A percentile compares a stretch with the other conserved stretches of the same genome.
Conservation (phyloP, 306 rosid species). For the Vicia faba region DNA sequence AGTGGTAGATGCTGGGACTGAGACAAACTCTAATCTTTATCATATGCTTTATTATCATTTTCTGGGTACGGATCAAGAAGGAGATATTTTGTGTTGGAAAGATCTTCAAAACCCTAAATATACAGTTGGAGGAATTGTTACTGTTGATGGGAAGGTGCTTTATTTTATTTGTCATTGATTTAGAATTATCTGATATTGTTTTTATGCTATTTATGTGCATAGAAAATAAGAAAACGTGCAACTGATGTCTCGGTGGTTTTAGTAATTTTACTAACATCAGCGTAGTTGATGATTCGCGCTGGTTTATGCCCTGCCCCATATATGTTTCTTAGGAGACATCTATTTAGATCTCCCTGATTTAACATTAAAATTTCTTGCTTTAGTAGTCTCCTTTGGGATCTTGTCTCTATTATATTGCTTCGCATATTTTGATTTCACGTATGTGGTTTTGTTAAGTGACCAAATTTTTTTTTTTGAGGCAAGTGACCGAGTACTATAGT, state of each 20-base stretch:
- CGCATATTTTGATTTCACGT: conserved; percentile 12
- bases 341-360: conserved; percentile 22
- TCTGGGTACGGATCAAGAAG: conserved; percentile 81
- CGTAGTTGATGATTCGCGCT: conserved; percentile 18
- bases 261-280: conserved; percentile 5
- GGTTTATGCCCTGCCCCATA: not conserved
- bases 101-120: conserved; percentile 81
- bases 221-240: conserved; percentile 20
- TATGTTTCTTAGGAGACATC: not conserved
- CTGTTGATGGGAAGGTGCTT: conserved; percentile 85
- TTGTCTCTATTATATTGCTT: conserved; percentile 10
- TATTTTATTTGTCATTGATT: conserved; percentile 26
- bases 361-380: conserved; percentile 18
- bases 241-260: conserved; percentile 22
- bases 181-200: conserved; percentile 19
- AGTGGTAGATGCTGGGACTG: conserved; percentile 84
- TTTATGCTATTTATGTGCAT: conserved; percentile 12
- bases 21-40: conserved; percentile 77
- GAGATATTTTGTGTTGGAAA: conserved; percentile 88
- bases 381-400: conserved; percentile 22
- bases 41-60: conserved; percentile 84
- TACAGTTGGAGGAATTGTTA: conserved; percentile 59
- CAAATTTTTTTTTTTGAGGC: not conserved
- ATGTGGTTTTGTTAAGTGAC: conserved; percentile 7
- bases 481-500: not conserved